Conservation (phyloP, 371 early-diverging fungal genomes). For the Syncephalastrum contaminatum region DNA sequence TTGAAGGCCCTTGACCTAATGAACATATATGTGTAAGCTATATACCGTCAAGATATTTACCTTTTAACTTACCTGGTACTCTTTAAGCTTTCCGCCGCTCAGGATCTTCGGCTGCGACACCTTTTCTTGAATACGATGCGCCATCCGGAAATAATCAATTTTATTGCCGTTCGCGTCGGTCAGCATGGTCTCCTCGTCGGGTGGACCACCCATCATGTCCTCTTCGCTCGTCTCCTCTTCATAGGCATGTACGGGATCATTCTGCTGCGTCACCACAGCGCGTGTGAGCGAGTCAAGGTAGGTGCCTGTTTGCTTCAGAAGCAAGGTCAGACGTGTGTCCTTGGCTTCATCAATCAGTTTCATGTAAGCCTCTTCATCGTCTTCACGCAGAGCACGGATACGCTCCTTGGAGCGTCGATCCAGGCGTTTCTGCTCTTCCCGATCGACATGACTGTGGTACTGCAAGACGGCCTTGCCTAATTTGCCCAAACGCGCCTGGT, state of each 20-base stretch:
- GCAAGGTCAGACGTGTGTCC: slow-evolving; percentile 93
- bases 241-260: slow-evolving; percentile 49
- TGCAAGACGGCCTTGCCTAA: slow-evolving; percentile 77
- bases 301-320: slow-evolving; percentile 86
- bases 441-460: slow-evolving; percentile 83
- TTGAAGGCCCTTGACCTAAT: slow-evolving; percentile 87
- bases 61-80: slow-evolving; percentile 79
- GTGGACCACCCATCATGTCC: slow-evolving; percentile 40
- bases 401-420: slow-evolving; percentile 90
- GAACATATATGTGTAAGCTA: background rate
- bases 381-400: slow-evolving; percentile 90
- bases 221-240: slow-evolving; percentile 24
- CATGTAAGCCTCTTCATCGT: slow-evolving; percentile 96
- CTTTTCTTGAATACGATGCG: slow-evolving; percentile 84
- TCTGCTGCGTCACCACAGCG: slow-evolving; percentile 80
- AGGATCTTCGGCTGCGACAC: slow-evolving; percentile 82
- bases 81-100: slow-evolving; percentile 91
- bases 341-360: slow-evolving; percentile 93
- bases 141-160: slow-evolving; percentile 83
- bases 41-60: background rate
- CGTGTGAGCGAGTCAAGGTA: slow-evolving; percentile 81
- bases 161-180: slow-evolving; percentile 36
- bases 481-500: slow-evolving; percentile 64
- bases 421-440: slow-evolving; percentile 85
- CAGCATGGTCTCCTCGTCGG: slow-evolving; percentile 35